Percentiles rank a stretch among this genome's conserved stretches.
phyloP scores from a whole-genome alignment of 2,329 filamentous ascomycete species.

The Amphichorda felina region DNA sequence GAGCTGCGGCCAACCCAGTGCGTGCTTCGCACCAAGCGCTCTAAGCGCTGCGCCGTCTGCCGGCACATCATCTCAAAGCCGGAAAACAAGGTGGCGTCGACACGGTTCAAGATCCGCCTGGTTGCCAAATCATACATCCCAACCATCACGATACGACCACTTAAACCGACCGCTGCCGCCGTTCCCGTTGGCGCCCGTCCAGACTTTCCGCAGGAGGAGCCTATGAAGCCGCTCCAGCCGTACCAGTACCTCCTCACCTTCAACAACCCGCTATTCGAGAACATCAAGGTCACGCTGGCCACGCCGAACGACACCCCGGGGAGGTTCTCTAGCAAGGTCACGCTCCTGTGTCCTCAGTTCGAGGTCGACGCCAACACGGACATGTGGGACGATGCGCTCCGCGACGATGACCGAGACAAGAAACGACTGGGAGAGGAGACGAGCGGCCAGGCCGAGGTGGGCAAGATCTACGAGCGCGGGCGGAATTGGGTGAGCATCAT shows the following conservation, averaged over 20 bases:
- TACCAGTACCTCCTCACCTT: conserved; percentile 81
- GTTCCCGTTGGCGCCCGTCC: conserved; percentile 22
- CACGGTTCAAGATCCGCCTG: conserved; percentile 83
- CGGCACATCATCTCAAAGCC: conserved; percentile 93
- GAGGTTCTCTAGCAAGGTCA: conserved; percentile 67
- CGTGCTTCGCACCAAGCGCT: conserved; percentile 79
- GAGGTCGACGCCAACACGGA: conserved; percentile 88
- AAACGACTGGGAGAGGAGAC: conserved; percentile 26
- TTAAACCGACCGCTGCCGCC: conserved; percentile 25
- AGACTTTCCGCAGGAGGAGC: conserved; percentile 15
- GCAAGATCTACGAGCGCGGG: conserved; percentile 92
- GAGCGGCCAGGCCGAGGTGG: conserved; percentile 57
- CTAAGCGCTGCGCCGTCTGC: conserved; percentile 85
- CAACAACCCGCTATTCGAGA: conserved; percentile 89
- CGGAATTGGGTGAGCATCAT: conserved; percentile 94
- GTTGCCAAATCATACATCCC: conserved; percentile 85
- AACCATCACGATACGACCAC: conserved; percentile 59
- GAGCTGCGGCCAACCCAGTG: conserved; percentile 74
- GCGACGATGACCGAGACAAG: conserved; percentile 32
- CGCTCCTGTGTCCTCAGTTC: conserved; percentile 88
- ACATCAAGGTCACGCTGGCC: conserved; percentile 75
- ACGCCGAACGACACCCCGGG: conserved; percentile 73
- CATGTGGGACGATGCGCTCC: conserved; percentile 77
- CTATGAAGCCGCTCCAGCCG: conserved; percentile 44
- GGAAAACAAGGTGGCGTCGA: conserved; percentile 79